Evolutionary conservation across 129 eudicot species (phyloP), one percentile per base, ranked within the genome.

Genomic region (Rutidosis leptorrhynchoides): DNA sequence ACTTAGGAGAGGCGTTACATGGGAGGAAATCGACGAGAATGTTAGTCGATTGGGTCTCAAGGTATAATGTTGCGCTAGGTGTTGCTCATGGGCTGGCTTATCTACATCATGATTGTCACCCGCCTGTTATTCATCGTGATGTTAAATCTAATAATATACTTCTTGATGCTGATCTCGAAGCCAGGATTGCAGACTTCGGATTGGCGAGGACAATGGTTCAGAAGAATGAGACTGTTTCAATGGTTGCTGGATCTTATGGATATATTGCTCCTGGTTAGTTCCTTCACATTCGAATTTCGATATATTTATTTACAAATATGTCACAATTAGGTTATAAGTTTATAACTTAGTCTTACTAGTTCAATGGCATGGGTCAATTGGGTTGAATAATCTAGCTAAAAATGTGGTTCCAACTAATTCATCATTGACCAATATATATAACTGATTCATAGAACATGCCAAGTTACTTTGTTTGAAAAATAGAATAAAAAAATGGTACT

Each of bases 161-260:
- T 48, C 80, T 85, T 0, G 93, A 85, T 30, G 83, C 73, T 7
- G 71, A 80, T 58, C 82, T 85, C 14, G 93, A 85, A 61, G 93
- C 88, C 4, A 71, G 88, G 67, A 85, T 85, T 4, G 93, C 93
- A 1, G 93, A 85, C 51, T 85, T 85, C 14, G 93, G 93, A 6
- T 69, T 85, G 62, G 93, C 93, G 6, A 78, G 83, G 68, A 85
- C 81, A 25, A 85, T 85, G 88, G 72, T 71, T 3, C 78, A 60
- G 52, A 85, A 82, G 80, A 82, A 85, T 33, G 85, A 82, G 73
- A 85, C 93, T 3, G 88, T 85, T 22, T 82, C 93, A 0, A 85
- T 85, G 88, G 88, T 85, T 42, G 93, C 93, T 1, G 93, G 93
- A 59, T 85, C 93, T 2, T 85, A 82, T 19, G 93, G 93, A 52